Evolutionary conservation across 2,329 filamentous ascomycete species (phyloP).

Genomic region (Macrophomina phaseolina): DNA sequence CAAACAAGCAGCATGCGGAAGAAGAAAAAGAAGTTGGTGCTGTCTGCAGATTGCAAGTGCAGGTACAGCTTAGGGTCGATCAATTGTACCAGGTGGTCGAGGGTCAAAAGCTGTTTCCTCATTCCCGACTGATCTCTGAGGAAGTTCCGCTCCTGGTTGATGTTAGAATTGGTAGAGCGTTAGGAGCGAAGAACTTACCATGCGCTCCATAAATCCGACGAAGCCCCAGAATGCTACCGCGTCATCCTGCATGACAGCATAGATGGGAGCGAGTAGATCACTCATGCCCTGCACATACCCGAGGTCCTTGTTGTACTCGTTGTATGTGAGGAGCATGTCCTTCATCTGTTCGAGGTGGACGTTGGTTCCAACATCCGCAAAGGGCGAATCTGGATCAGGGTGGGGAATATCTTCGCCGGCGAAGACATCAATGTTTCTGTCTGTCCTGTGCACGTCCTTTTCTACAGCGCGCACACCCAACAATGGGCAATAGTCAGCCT

Average conservation of each 20-base stretch:
- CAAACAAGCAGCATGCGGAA: constrained; percentile 98
- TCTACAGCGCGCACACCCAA: constrained; percentile 69
- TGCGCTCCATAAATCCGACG: constrained; percentile 93
- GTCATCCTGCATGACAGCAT: constrained; percentile 96
- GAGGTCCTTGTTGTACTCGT: constrained; percentile 93
- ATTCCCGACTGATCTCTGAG: constrained; percentile 95
- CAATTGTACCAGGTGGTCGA: constrained; percentile 94
- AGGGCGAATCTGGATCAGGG: constrained; percentile 93
- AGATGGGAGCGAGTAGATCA: constrained; percentile 92
- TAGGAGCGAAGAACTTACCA: constrained; percentile 58
- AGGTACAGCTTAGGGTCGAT: constrained; percentile 95
- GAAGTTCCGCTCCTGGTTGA: constrained; percentile 80
- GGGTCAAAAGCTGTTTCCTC: constrained; percentile 85
- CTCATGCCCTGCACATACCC: constrained; percentile 99
- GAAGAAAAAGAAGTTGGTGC: constrained; percentile 99
- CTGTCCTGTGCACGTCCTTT: constrained; percentile 97
- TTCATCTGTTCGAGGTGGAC: constrained; percentile 99
- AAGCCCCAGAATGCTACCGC: constrained; percentile 97
- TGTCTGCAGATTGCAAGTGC: constrained; percentile 87
- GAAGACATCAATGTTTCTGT: constrained; percentile 93
- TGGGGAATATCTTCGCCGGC: constrained; percentile 95
- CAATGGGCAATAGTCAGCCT: constrained; percentile 58
- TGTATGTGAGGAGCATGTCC: constrained; percentile 98
- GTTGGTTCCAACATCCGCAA: constrained; percentile 90
- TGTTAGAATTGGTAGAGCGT: not conserved